Evolutionary conservation across 495 filamentous ascomycete species (phyloP).

Genomic region (Immersiella caudata): DNA sequence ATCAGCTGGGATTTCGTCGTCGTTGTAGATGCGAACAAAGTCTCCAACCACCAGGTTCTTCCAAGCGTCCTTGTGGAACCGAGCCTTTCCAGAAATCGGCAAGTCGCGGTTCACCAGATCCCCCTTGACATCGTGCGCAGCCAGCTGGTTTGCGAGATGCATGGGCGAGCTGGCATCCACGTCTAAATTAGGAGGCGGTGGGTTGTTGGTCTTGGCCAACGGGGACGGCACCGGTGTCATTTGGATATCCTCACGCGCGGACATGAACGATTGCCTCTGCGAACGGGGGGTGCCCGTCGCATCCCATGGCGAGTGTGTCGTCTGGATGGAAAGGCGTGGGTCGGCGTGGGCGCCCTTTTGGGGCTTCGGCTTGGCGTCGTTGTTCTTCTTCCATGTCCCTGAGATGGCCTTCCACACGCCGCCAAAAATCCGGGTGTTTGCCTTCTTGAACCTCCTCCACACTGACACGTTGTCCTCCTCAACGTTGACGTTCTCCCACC

Average conservation of each 20-base stretch:
- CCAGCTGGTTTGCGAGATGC: constrained; percentile 67
- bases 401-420: constrained; percentile 53
- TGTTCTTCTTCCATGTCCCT: constrained; percentile 49
- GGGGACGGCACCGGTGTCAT: constrained; percentile 96
- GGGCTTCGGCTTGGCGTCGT: constrained; percentile 33
- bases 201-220: constrained; percentile 48
- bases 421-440: constrained; percentile 66
- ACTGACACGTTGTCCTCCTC: constrained; percentile 79
- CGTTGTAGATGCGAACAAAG: constrained; percentile 94
- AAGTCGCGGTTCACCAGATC: constrained; percentile 53
- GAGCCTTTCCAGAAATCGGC: constrained; percentile 52
- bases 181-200: constrained; percentile 37
- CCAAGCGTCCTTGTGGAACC: constrained; percentile 92
- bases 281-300: constrained; percentile 59
- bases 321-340: constrained; percentile 68
- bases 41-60: constrained; percentile 96
- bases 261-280: constrained; percentile 62
- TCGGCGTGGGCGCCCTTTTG: constrained; percentile 40
- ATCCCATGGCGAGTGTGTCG: constrained; percentile 57
- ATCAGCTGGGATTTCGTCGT: constrained; percentile 94
- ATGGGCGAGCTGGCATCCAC: constrained; percentile 39
- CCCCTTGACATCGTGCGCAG: constrained; percentile 46
- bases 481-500: constrained; percentile 93
- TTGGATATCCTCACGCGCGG: constrained; percentile 67
- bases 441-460: constrained; percentile 94